Evolutionary conservation across 768 basidiomycete species (phyloP), one percentile per base, ranked within the genome.

Genomic region (Leccinum longicurvipes): DNA sequence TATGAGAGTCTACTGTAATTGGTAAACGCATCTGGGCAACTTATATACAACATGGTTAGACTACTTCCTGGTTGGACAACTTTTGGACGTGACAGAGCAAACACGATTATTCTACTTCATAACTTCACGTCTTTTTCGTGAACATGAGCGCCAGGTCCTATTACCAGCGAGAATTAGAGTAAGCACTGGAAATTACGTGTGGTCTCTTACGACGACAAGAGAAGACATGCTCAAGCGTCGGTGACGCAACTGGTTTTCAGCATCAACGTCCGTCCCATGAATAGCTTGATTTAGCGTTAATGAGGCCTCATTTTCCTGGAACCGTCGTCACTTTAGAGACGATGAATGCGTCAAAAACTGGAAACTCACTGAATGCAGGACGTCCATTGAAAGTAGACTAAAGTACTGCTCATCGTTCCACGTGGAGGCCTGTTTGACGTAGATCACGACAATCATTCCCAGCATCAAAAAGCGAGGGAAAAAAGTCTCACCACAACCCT

Each of bases 121-220:
- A 44, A 19, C 39, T n/a, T 36, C 53, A 39, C n/a, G 47, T 3
- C 10, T 29, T 61, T 44, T 59, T 65, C 7, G 17, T 24, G 12
- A 59, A 31, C 7, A 60, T 25, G 34, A 61, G 34, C 3, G 70
- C 70, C 8, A 72, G 65, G 12, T 67, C 67, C 68, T 72, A 41
- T 47, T 24, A 9, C 9, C 28, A 56, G 11, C 14, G 12, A 29
- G 47, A 10, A 32, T 19, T 47, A 34, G 34, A 34, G 8, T 67
- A 24, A 59, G 36, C 4, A n/a, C 7, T 21, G 24, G 31, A 48
- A 28, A 44, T 3, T 46, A 7, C 6, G 9, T 23, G 23, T 11
- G 8, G 11, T 29, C 15, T 24, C 70, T 60, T 55, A 72, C 67
- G 32, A 69, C 39, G 45, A 61, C 32, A 9, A 71, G 55, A 25